Evolutionary conservation across 2,329 filamentous ascomycete genomes (phyloP).

Genomic region (Tolypocladium album): DNA sequence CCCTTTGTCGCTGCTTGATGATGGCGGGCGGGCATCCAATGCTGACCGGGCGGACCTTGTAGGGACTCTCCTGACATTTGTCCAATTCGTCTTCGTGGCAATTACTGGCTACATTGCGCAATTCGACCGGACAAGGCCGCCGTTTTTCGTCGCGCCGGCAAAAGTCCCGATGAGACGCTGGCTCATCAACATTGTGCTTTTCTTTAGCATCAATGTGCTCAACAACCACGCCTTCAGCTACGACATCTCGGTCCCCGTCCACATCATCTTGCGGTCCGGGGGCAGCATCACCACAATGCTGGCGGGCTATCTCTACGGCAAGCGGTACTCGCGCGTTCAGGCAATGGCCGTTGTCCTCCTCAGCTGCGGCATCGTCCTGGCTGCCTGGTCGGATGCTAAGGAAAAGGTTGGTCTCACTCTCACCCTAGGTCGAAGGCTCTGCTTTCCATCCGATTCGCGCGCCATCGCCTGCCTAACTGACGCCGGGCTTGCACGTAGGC

Average conservation of each 20-base stretch:
- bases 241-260: constrained; percentile 88
- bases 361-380: constrained; percentile 75
- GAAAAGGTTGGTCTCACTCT: constrained; percentile 54
- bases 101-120: constrained; percentile 67
- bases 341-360: constrained; percentile 72
- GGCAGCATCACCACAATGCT: constrained; percentile 93
- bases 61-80: constrained; percentile 81
- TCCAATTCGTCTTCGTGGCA: constrained; percentile 78
- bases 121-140: constrained; percentile 54
- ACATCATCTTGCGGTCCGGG: constrained; percentile 91
- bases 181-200: constrained; percentile 79
- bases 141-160: constrained; percentile 65
- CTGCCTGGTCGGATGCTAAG: constrained; percentile 81
- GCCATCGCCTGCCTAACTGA: background rate
- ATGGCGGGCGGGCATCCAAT: background rate
- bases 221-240: constrained; percentile 99
- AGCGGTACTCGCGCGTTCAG: constrained; percentile 71
- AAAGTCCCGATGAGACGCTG: constrained; percentile 77
- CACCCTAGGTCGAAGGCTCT: background rate
- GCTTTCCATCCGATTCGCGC: background rate
- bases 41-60: constrained; percentile 3
- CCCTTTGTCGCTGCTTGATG: background rate
- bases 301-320: constrained; percentile 80
- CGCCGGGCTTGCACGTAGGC: background rate
- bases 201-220: constrained; percentile 87